Evolutionary conservation across 2,329 filamentous ascomycete genomes (phyloP), one percentile per base, ranked within the genome.

Genomic region (Pyrenochaeta sp.): DNA sequence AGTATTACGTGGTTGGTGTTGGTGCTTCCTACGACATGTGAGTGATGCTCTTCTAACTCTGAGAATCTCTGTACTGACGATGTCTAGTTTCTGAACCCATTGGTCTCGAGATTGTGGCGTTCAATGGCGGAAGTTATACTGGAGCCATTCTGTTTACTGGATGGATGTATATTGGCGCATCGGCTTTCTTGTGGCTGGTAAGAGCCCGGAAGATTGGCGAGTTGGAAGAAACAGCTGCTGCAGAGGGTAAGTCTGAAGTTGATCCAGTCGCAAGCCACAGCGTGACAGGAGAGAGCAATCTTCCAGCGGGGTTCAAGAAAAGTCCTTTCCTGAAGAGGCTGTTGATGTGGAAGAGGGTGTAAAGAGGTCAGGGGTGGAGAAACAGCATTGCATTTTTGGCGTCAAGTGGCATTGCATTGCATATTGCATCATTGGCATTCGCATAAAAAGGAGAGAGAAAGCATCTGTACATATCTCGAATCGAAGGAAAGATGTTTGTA

Each of bases 1-100:
- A 88, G 83, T 39, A 77, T 93, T 13, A 80, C 84, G 14, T 93
- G 89, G 89, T 62, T 92, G 18, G 76, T 84, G 5, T 77, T 93
- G 11, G 82, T 87, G 4, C 65, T 90, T 7, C 89, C 89, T 0
- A 82, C 82, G 9, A 89, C 86, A 0, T 90, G 72, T 74, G 51
- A 62, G 71, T 63, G n/a, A 37, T 27, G 4, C 11, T 26, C n/a
- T 15, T 19, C 15, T 19, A 11, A 3, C 7, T 24, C 10, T 21
- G 10, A 10, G 11, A 9, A 3, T 32, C 4, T 6, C 7, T 13
- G 10, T 41, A 30, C 49, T 55, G 23, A 54, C 27, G 11, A 7
- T 10, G 14, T 17, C 24, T 29, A 74, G 72, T 81, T 49, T 77
- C 75, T 2, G 79, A 82, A 51, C 72, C 80, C 0, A 83, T 84